Percentiles rank a stretch among this genome's conserved stretches.
Evolutionary conservation across 805 yeast genomes (phyloP).

Genomic region (Yarrowia sp.): DNA sequence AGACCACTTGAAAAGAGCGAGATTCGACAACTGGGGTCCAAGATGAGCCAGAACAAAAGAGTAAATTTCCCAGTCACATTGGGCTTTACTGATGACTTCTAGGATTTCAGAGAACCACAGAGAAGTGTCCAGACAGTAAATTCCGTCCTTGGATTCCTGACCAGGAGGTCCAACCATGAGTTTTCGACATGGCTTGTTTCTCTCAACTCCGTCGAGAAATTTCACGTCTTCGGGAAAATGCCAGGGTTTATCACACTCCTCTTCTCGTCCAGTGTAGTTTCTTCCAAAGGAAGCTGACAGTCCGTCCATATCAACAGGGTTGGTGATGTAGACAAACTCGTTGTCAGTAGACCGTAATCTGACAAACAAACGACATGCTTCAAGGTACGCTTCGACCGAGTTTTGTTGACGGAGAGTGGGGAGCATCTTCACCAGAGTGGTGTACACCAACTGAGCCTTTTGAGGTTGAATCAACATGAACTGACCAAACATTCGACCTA

Average conservation of each 20-base stretch:
- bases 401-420: slow-evolving; percentile 24
- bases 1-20: slow-evolving; percentile 50
- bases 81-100: slow-evolving; percentile 41
- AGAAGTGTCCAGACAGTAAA: slow-evolving; percentile 44
- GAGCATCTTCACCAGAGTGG: slow-evolving; percentile 32
- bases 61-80: slow-evolving; percentile 63
- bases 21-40: slow-evolving; percentile 65
- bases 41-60: slow-evolving; percentile 65
- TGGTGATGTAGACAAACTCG: slow-evolving; percentile 48
- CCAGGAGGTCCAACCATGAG: slow-evolving; percentile 31
- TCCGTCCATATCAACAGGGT: slow-evolving; percentile 63
- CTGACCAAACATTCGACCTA: slow-evolving; percentile 37
- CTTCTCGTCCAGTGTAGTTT: slow-evolving; percentile 40
- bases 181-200: slow-evolving; percentile 43
- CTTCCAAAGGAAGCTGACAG: slow-evolving; percentile 59
- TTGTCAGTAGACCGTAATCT: slow-evolving; percentile 53
- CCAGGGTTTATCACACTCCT: slow-evolving; percentile 44
- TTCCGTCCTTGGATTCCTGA: background rate
- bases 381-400: slow-evolving; percentile 36
- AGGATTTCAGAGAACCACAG: slow-evolving; percentile 54
- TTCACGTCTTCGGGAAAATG: slow-evolving; percentile 55
- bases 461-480: slow-evolving; percentile 35
- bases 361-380: slow-evolving; percentile 51
- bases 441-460: slow-evolving; percentile 36
- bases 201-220: slow-evolving; percentile 48